phyloP scores from a whole-genome alignment of 108 stramenopile genomes.

The Aurantiochytrium sp. region DNA sequence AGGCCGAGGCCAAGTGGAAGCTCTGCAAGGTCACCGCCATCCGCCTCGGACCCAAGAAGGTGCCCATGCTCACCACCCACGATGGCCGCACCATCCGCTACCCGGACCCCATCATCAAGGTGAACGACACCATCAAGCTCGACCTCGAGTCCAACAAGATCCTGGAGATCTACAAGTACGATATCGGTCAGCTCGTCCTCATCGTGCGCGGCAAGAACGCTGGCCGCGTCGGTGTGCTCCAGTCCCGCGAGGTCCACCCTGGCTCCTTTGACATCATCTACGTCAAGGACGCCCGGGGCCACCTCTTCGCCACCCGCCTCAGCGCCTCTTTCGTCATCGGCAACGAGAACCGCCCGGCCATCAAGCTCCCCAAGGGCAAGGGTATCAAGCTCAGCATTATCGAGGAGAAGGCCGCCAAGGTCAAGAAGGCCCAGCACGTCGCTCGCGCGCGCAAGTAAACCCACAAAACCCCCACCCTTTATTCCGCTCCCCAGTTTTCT shows the following conservation, averaged over 20 bases:
- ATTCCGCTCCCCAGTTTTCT: not conserved
- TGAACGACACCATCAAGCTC: constrained; percentile 96
- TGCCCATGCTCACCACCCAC: constrained; percentile 96
- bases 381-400: constrained; percentile 98
- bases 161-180: constrained; percentile 88
- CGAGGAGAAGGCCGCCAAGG: constrained; percentile 65
- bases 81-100: constrained; percentile 99
- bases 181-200: constrained; percentile 90
- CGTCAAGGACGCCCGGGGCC: constrained; percentile 91
- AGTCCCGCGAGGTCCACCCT: constrained; percentile 94
- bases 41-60: constrained; percentile 80
- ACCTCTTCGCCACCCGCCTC: constrained; percentile 92
- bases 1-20: constrained; percentile 90
- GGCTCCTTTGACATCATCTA: constrained; percentile 96
- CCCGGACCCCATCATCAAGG: constrained; percentile 95
- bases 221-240: constrained; percentile 91
- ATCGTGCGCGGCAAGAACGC: constrained; percentile 91
- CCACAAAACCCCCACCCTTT: not conserved
- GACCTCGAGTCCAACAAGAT: constrained; percentile 91
- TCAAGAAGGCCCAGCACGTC: not conserved
- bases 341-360: constrained; percentile 46
- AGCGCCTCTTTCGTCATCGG: constrained; percentile 93
- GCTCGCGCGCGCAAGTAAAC: not conserved
- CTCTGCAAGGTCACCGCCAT: constrained; percentile 95
- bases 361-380: constrained; percentile 97